phyloP scores from a whole-genome alignment of 2,329 filamentous ascomycete species.

The Phaeosphaeria sp. region DNA sequence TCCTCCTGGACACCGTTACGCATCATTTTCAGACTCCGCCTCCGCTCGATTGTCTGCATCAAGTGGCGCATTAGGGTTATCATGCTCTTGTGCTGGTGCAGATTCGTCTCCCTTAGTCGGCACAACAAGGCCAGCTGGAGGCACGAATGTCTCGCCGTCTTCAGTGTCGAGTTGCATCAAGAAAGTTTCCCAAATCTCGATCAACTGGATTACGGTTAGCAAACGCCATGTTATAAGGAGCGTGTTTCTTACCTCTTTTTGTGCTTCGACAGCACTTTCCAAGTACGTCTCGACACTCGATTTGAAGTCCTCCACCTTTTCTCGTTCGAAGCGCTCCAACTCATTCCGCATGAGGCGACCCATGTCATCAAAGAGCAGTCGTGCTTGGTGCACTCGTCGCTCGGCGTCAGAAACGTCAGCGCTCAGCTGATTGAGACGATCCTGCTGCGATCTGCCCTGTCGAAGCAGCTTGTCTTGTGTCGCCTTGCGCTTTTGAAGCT shows the following conservation, averaged over 20 bases:
- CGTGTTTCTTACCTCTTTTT: conserved; percentile 81
- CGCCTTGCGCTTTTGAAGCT: conserved; percentile 86
- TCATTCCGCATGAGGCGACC: conserved; percentile 89
- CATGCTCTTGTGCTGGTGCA: conserved; percentile 16
- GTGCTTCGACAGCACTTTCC: conserved; percentile 95
- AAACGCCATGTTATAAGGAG: background rate
- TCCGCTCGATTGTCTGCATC: conserved; percentile 4
- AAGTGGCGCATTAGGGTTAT: conserved; percentile 13
- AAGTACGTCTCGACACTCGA: conserved; percentile 96
- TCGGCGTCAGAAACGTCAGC: conserved; percentile 96
- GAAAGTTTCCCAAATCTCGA: conserved; percentile 98
- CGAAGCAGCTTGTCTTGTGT: conserved; percentile 94
- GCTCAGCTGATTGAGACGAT: conserved; percentile 88
- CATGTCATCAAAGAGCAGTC: conserved; percentile 96
- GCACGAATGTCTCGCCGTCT: conserved; percentile 65
- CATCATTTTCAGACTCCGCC: conserved; percentile 5
- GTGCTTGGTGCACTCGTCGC: conserved; percentile 86
- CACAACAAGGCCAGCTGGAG: conserved; percentile 48
- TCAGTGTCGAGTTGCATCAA: conserved; percentile 94
- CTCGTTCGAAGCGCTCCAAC: conserved; percentile 90
- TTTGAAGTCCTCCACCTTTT: conserved; percentile 99
- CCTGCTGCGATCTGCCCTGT: conserved; percentile 94
- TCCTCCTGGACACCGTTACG: background rate
- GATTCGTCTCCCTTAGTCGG: conserved; percentile 26
- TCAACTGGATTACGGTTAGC: conserved; percentile 57